These are phyloP conservation scores for Alternaria panax DNA, from an alignment of 2,329 filamentous ascomycete genomes.

Conservation along the genomic window DNA sequence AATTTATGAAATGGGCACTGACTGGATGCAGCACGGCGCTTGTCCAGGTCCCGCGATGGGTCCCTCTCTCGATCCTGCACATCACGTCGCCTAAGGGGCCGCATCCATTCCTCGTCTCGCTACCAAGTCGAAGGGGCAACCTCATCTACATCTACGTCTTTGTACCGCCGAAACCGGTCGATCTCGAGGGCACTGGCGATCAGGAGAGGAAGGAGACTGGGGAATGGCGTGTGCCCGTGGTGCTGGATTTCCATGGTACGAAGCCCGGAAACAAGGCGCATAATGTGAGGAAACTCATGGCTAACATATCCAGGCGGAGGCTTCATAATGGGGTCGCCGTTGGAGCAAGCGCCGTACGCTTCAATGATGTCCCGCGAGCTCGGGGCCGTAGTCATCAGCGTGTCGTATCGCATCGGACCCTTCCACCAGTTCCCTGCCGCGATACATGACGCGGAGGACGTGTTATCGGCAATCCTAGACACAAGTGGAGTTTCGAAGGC, in stretches of 20 bases:
- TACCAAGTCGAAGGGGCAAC: slow-evolving; percentile 49
- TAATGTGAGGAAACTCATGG: neutral
- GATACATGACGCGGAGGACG: slow-evolving; percentile 58
- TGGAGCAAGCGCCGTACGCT: slow-evolving; percentile 58
- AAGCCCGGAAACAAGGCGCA: neutral
- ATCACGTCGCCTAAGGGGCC: slow-evolving; percentile 52
- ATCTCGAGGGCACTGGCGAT: slow-evolving; percentile 32
- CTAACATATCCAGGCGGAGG: slow-evolving; percentile 47
- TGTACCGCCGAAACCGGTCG: slow-evolving; percentile 48
- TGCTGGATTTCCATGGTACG: slow-evolving; percentile 47
- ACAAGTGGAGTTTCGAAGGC: slow-evolving; percentile 40
- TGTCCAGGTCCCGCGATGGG: slow-evolving; percentile 49
- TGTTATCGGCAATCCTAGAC: slow-evolving; percentile 53
- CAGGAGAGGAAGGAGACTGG: slow-evolving; percentile 28
- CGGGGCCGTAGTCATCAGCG: slow-evolving; percentile 54
- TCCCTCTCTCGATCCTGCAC: slow-evolving; percentile 47
- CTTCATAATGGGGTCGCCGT: slow-evolving; percentile 53
- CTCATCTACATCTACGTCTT: slow-evolving; percentile 54
- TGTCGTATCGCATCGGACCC: slow-evolving; percentile 59
- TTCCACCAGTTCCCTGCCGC: slow-evolving; percentile 57
- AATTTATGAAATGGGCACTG: neutral
- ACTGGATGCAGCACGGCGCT: slow-evolving; percentile 36
- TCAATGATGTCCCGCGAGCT: slow-evolving; percentile 55
- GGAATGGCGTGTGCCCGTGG: slow-evolving; percentile 49
- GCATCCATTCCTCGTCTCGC: slow-evolving; percentile 52